Evolutionary conservation across 306 rosid genomes (phyloP), one percentile per base, ranked within the genome.

Genomic region (Sophora flavescens): DNA sequence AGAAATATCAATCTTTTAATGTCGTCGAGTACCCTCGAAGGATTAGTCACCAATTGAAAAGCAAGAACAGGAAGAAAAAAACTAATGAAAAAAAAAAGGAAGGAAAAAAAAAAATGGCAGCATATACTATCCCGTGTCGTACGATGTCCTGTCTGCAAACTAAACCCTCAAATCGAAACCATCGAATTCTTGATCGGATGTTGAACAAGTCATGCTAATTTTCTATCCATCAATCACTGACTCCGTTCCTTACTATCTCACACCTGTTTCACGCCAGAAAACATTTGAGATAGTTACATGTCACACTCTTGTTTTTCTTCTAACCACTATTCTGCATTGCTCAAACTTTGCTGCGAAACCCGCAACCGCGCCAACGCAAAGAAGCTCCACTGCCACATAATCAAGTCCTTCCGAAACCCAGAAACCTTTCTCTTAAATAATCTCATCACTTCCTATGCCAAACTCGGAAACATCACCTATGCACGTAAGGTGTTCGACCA

Each of bases 401-500:
- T 89, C 80, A 88, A 83, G 75, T 73, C 88, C 84, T 9, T 90
- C 7, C 52, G 45, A 2, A 38, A 69, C 68, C 91, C 91, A 0
- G 97, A 91, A 82, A 90, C 88, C 12, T 88, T 91, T 62, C 87
- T 94, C 47, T 78, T 68, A 22, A 94, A 94, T 77, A 91, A 88
- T 38, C 81, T 94, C 52, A 42, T 90, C 2, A 65, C 58, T 32
- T 0, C 91, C 0, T 91, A 94, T 72, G 87, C 84, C 0, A 93
- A 83, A 47, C 76, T 88, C 8, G 84, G 89, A 16, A 75, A 80
- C 67, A 60, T 86, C 13, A 35, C 4, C 1, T 82, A 91, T 78
- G 98, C 97, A 16, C 89, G 89, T 63, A 67, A 64, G 17, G 71
- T 87, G 87, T 94, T 91, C 81, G 96, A 84, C 63, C 54, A 86